Base-by-base conservation (phyloP, 2,329 filamentous ascomycete species). In the Paraconiothyrium sp. region DNA sequence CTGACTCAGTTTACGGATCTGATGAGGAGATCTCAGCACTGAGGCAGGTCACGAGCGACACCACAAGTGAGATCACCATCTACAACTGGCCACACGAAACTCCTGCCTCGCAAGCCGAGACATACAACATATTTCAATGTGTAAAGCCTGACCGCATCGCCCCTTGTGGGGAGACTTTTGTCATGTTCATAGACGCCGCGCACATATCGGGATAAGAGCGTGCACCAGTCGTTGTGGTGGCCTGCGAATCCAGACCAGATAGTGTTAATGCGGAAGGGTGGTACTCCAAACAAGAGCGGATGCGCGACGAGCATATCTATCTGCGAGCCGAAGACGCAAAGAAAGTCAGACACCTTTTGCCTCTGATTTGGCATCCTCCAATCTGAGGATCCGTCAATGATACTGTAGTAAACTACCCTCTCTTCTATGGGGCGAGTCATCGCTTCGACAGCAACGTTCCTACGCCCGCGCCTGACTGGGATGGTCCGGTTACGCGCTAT, bases 1-100 rank as follows among this genome's bases (percentile, higher is more conserved):
- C 47, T 61, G 27, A 61, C 57, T 35, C 57, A 49, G 35, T 54
- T 61, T 10, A 61, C 54, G 14, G 54, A n/a, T n/a, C n/a, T n/a
- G n/a, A 61, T 22, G 13, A 57, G 24, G 59, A 58, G 35, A 54
- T 61, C 3, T 30, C 6, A 9, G 39, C 8, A 1, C 37, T 61
- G 3, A 57, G 47, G 32, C 47, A 52, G 13, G 59, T 54, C 4
- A 61, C 57, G 27, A 54, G 59, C 39, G 54, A 51, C 14, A 48
- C 59, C n/a, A n/a, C 54, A 20, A 11, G 54, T 24, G 59, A 61
- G 24, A 48, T 64, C 13, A 41, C 22, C 2, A 58, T 64, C 48
- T 57, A 64, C 22, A 60, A 60, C 35, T 64, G 59, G 58, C 59
- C 58, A 13, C 47, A 54, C 47, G 47, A 46, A 39, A 52, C 52